Evolutionary conservation across 257 asterid genomes (phyloP).

Genomic region (Solanum clarkiae): DNA sequence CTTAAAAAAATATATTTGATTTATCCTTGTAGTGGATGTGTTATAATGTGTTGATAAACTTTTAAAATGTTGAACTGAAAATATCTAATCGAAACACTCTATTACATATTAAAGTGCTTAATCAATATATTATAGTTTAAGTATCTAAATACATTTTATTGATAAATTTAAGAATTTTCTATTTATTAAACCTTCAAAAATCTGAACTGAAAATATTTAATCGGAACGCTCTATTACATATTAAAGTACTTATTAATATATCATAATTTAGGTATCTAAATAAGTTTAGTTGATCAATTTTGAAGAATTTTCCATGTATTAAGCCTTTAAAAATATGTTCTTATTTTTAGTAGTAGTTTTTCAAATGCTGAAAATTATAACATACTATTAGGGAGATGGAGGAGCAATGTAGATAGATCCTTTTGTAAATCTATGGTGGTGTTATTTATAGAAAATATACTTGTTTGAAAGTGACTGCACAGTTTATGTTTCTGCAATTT

Average conservation of each 20-base stretch:
- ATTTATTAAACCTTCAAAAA: background rate
- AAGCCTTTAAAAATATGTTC: background rate
- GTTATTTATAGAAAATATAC: background rate
- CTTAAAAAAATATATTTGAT: background rate
- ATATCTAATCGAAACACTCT: background rate
- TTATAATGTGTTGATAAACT: background rate
- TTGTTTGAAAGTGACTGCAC: background rate
- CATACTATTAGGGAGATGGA: background rate
- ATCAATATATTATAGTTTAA: background rate
- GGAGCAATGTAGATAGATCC: background rate
- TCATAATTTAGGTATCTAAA: background rate
- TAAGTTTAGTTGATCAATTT: background rate
- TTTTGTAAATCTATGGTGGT: background rate
- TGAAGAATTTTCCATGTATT: too few relatives aligned
- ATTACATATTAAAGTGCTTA: background rate
- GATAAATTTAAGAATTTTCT: background rate
- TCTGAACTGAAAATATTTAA: background rate
- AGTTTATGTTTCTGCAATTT: background rate
- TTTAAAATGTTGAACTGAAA: background rate
- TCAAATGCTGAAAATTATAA: background rate
- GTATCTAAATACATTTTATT: background rate
- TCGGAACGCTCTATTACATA: background rate
- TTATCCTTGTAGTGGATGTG: background rate
- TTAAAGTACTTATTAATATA: background rate
- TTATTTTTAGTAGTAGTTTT: background rate